Percentiles rank a stretch among this genome's conserved stretches.
Evolutionary conservation across 2,329 filamentous ascomycete species (phyloP).

Genomic region (Botrytis medusae): DNA sequence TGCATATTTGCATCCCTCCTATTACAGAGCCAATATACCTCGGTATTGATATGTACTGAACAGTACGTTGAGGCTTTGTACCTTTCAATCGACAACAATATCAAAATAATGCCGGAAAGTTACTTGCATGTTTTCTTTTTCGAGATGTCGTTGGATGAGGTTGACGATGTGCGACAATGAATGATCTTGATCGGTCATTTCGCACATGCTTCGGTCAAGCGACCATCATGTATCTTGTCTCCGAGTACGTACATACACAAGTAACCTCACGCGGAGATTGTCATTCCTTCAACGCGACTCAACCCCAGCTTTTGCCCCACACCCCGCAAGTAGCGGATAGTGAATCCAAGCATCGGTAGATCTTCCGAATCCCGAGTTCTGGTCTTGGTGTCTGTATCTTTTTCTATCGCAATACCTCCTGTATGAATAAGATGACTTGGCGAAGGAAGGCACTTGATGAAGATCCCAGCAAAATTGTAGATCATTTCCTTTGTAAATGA

Average conservation of each 20-base stretch:
- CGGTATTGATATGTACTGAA: background rate
- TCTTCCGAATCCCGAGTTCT: slow-evolving; percentile 18
- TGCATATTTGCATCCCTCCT: background rate
- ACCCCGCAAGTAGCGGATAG: slow-evolving; percentile 19
- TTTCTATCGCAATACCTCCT: background rate
- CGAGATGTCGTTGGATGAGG: slow-evolving; percentile 4
- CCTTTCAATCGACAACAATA: background rate
- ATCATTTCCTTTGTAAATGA: slow-evolving; percentile 1
- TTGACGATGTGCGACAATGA: background rate
- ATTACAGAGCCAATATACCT: background rate
- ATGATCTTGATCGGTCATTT: slow-evolving; percentile 12
- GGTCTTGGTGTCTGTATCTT: background rate
- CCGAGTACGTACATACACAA: slow-evolving; percentile 18
- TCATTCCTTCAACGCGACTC: slow-evolving; percentile 15
- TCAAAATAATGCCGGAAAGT: background rate
- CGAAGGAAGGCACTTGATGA: slow-evolving; percentile 8
- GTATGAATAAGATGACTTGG: background rate
- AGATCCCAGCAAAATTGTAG: slow-evolving; percentile 2
- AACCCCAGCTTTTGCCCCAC: slow-evolving; percentile 3
- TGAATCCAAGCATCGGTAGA: slow-evolving; percentile 15
- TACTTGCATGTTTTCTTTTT: background rate
- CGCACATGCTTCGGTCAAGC: slow-evolving; percentile 24
- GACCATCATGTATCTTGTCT: slow-evolving; percentile 11
- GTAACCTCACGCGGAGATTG: slow-evolving; percentile 24
- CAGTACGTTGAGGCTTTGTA: background rate